Evolutionary conservation across 2,329 filamentous ascomycete genomes (phyloP).

Genomic region (Kalmusia sp.): DNA sequence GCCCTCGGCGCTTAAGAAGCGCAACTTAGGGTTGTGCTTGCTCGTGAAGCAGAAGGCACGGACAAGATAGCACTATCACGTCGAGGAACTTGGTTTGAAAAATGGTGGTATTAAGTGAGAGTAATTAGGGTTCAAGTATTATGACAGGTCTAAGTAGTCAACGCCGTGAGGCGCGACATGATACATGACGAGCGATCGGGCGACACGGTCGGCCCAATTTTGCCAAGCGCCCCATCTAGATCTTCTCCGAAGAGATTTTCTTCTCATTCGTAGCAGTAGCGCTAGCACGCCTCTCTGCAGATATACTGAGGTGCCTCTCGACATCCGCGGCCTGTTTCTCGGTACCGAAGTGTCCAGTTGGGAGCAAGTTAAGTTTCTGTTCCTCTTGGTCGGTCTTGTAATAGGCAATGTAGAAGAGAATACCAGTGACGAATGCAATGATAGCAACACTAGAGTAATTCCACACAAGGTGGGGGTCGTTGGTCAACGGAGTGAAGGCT

Average conservation of each 20-base stretch:
- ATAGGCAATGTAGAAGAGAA: conserved; percentile 41
- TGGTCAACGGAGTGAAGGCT: conserved; percentile 65
- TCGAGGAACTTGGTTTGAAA: not conserved
- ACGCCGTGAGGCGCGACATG: not conserved
- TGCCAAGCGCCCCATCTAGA: not conserved
- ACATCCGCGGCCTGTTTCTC: conserved; percentile 35
- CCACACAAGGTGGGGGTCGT: conserved; percentile 71
- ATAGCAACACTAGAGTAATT: conserved; percentile 62
- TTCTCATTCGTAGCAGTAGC: conserved; percentile 20
- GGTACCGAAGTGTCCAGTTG: conserved; percentile 44
- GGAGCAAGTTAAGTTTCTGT: conserved; percentile 47
- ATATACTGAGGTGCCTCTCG: conserved; percentile 32
- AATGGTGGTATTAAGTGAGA: not conserved
- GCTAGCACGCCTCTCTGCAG: conserved; percentile 21
- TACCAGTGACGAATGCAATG: conserved; percentile 42
- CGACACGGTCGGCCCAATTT: not conserved
- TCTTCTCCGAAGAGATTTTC: conserved; percentile 4
- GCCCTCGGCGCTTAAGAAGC: too few relatives aligned
- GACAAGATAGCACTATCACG: not conserved
- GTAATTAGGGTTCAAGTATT: too few relatives aligned
- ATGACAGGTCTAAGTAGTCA: too few relatives aligned
- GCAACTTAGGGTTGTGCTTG: too few relatives aligned
- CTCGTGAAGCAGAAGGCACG: not conserved
- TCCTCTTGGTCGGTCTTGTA: conserved; percentile 43
- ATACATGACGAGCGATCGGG: not conserved